These are phyloP conservation scores for Corchorus olitorius DNA, from an alignment of 345 rosid genomes.

Conservation along the genomic window DNA sequence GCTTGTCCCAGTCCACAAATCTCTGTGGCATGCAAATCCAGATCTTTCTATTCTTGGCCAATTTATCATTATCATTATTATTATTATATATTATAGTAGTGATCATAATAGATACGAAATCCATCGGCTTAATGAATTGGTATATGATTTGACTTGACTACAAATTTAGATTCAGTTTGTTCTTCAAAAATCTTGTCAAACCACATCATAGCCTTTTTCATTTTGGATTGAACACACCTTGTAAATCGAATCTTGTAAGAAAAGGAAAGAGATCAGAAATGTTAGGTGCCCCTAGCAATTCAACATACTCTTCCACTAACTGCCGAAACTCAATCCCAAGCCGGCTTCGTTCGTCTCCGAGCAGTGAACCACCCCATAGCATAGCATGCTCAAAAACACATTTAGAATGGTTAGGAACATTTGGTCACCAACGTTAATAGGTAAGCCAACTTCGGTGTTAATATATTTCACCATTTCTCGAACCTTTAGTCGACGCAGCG, in stretches of 20 bases:
- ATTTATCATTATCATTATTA: no score
- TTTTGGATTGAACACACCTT: constrained; percentile 42
- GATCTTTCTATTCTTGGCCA: no score
- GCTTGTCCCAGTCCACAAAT: no score
- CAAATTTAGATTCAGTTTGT: no score
- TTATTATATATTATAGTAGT: no score
- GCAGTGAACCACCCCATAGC: background rate
- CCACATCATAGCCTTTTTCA: background rate
- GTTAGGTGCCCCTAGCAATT: constrained; percentile 44
- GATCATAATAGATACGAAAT: no score
- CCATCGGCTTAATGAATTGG: no score
- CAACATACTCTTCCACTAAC: constrained; percentile 30
- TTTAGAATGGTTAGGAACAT: constrained; percentile 31
- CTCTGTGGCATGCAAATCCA: no score
- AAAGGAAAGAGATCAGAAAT: constrained; percentile 51
- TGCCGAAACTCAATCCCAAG: constrained; percentile 9
- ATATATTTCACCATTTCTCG: background rate
- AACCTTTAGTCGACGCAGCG: background rate
- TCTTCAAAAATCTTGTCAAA: background rate
- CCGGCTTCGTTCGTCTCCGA: background rate
- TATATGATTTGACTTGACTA: no score
- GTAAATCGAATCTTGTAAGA: constrained; percentile 52
- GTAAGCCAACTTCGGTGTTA: background rate
- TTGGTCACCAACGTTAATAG: constrained; percentile 40
- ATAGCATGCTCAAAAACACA: background rate